A percentile compares a stretch with the other conserved stretches of the same genome.
phyloP scores from a whole-genome alignment of 179 eudicot genomes.

The Sideroxylon spinosum region DNA sequence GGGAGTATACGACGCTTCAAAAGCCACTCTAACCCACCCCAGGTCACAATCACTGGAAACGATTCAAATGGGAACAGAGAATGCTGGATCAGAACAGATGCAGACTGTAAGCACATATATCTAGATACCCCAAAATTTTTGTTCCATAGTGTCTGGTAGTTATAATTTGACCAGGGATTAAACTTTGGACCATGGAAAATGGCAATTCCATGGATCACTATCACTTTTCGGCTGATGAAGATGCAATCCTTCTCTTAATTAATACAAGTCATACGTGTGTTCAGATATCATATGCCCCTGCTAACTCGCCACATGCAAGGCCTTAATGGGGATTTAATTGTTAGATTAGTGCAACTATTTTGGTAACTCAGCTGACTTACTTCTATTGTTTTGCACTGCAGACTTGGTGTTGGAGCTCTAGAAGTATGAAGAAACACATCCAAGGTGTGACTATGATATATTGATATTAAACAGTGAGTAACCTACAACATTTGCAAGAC shows the following conservation, averaged over 20 bases:
- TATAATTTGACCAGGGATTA: not conserved
- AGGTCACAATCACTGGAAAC: conserved; percentile 29
- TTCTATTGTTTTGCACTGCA: conserved; percentile 23
- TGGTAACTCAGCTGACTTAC: conserved; percentile 10
- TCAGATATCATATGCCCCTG: not conserved
- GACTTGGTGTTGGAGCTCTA: conserved; percentile 72
- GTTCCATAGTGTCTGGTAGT: not conserved
- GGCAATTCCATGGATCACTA: not conserved
- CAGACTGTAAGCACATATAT: conserved; percentile 67
- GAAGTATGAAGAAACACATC: conserved; percentile 20
- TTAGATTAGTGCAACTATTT: conserved; percentile 3
- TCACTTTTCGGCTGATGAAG: too few species aligned
- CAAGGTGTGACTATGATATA: conserved; percentile 4
- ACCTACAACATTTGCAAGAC: not conserved
- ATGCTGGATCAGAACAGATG: conserved; percentile 84
- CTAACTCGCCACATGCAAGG: not conserved
- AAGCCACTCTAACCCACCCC: conserved; percentile 35
- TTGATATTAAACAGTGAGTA: not conserved
- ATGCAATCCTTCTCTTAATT: not conserved
- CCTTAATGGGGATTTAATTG: not conserved
- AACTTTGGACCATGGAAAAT: not conserved
- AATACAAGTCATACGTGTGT: not conserved
- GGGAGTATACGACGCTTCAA: conserved; percentile 28
- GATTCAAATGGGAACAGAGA: conserved; percentile 53
- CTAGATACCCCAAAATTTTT: not conserved